Base-by-base conservation (phyloP, 768 basidiomycete genomes). In the Daedalea quercina region DNA sequence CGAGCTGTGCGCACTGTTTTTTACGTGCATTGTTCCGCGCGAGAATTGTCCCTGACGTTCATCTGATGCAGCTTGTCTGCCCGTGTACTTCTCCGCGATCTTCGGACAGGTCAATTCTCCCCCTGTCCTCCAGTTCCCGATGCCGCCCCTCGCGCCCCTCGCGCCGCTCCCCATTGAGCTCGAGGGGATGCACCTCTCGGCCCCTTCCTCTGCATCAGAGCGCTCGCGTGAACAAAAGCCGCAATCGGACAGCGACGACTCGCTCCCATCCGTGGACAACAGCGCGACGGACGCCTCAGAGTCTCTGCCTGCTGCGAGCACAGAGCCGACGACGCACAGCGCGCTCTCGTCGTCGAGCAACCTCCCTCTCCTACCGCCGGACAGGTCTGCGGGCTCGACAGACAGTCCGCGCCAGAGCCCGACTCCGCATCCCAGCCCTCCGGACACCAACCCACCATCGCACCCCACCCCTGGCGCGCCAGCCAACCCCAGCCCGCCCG, bases 111-210 rank as follows among this genome's bases (percentile, higher is more conserved):
- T 85, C 25, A 73, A 74, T 3, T 65, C 80, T 37, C 80, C 82
- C 2, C 85, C 85, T 35, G 72, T 81, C 33, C 63, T 84, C 24
- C 75, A 76, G 54, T 83, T 85, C 54, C 79, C 82, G 35, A 85
- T 87, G 78, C 87, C 87, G 23, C 79, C 83, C 12, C 69, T 87
- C 22, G 77, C 85, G 13, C 83, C 84, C n/a, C 61, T 80, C 26
- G 81, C 74, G 50, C 78, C 84, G 23, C 68, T 60, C 56, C 73
- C 53, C 22, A 54, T 22, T 34, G 47, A 37, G 31, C 31, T 49
- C 19, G 37, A 40, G 15, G 37, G 37, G 19, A 6, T 40, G 15
- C 37, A 40, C 6, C 37, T 19, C 17, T 40, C 37, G 19, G 15
- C 15, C 15, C 7, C 37, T 15, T 40, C 37, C 4, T 40, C 37